These are phyloP conservation scores for Calonectria pauciramosa DNA, from an alignment of 2,329 filamentous ascomycete genomes.

Conservation along the genomic window DNA sequence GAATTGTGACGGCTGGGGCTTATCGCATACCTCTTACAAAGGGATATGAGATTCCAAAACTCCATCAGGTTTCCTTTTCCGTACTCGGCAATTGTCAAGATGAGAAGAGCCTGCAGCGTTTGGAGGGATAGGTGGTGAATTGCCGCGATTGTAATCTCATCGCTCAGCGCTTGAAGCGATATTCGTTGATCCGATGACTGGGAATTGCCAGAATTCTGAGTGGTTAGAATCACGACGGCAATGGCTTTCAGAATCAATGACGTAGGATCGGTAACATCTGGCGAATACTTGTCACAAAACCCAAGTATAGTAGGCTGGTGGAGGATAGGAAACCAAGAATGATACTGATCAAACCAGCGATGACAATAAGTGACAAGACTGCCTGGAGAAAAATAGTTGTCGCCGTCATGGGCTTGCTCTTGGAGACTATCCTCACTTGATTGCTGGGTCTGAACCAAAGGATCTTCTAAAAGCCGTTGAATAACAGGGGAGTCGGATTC, in stretches of 20 bases:
- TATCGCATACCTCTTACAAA: slow-evolving; percentile 22
- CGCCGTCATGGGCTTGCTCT: neutral
- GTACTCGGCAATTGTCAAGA: slow-evolving; percentile 20
- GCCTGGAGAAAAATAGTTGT: neutral
- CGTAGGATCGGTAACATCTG: neutral
- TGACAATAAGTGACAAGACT: neutral
- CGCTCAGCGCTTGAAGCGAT: neutral
- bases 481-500: neutral
- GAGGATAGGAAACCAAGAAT: slow-evolving; percentile 26
- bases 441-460: neutral
- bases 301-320: slow-evolving; percentile 20
- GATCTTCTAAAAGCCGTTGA: neutral
- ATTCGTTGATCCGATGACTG: neutral
- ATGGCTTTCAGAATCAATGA: slow-evolving; percentile 20
- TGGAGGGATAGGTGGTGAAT: slow-evolving; percentile 15
- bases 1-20: neutral
- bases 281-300: neutral
- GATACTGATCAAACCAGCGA: slow-evolving; percentile 26
- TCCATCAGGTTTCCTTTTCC: slow-evolving; percentile 20
- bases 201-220: neutral
- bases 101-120: slow-evolving; percentile 18
- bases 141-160: slow-evolving; percentile 4
- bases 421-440: neutral
- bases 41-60: slow-evolving; percentile 22
- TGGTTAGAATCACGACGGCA: slow-evolving; percentile 14